phyloP scores from a whole-genome alignment of 305 asterid species.

The Fraxinus greggii region DNA sequence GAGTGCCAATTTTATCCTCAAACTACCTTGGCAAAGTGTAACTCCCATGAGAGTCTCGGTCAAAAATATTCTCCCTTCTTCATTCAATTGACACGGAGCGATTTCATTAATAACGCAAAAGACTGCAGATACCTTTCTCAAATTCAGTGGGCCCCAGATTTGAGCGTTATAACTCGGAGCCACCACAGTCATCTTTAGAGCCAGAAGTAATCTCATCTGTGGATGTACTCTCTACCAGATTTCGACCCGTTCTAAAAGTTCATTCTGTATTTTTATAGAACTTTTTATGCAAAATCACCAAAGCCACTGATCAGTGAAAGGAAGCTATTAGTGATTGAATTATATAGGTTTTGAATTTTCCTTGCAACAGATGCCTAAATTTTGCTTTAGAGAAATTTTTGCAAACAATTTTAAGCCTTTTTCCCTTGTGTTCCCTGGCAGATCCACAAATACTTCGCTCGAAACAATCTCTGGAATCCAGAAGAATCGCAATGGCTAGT shows the following conservation, averaged over 20 bases:
- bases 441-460: conserved; percentile 4
- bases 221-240: not conserved
- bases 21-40: not conserved
- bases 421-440: conserved; percentile 5
- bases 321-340: not conserved
- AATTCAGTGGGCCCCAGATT: not conserved
- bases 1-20: not conserved
- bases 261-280: not conserved
- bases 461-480: not conserved
- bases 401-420: not conserved
- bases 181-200: not conserved
- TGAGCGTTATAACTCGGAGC: not conserved
- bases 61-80: not conserved
- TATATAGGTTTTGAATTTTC: not conserved
- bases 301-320: not conserved
- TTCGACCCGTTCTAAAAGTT: not conserved
- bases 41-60: not conserved
- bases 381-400: not conserved
- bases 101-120: not conserved
- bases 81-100: not conserved
- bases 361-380: not conserved
- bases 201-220: not conserved
- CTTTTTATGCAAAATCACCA: not conserved
- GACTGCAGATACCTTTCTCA: not conserved
- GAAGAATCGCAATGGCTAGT: not conserved